A percentile compares a stretch with the other conserved stretches of the same genome.
Evolutionary conservation across 257 asterid genomes (phyloP).

Genomic region (Oldenlandia corymbosa): DNA sequence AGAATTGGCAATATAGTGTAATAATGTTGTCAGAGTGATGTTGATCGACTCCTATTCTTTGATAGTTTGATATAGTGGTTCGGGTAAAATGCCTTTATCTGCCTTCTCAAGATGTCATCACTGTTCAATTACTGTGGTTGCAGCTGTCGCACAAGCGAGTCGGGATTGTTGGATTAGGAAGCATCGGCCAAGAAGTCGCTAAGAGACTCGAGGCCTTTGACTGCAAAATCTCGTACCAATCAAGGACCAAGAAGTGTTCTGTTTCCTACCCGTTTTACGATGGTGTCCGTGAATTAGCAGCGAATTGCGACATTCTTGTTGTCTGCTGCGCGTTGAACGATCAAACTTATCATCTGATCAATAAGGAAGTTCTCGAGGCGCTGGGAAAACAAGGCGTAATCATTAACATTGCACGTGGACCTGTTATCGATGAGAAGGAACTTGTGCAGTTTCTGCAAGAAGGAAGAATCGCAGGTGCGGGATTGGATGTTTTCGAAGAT

Average conservation of each 20-base stretch:
- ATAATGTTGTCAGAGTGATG: too few species aligned
- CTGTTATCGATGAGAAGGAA: slow-evolving; percentile 51
- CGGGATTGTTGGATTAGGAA: slow-evolving; percentile 72
- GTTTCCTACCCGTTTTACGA: slow-evolving; percentile 28
- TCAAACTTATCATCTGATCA: slow-evolving; percentile 48
- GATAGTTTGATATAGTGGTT: too few species aligned
- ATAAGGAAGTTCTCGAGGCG: slow-evolving; percentile 40
- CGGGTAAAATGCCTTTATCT: too few species aligned
- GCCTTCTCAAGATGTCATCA: too few species aligned
- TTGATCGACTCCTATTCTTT: too few species aligned
- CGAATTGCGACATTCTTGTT: slow-evolving; percentile 38
- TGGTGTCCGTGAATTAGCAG: slow-evolving; percentile 47
- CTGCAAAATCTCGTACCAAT: slow-evolving; percentile 58
- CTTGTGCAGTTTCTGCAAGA: slow-evolving; percentile 41
- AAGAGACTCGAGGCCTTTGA: slow-evolving; percentile 54
- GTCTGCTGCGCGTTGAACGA: slow-evolving; percentile 44
- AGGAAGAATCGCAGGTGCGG: slow-evolving; percentile 71
- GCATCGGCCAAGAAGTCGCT: slow-evolving; percentile 53
- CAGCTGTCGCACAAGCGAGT: too few species aligned
- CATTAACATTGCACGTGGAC: slow-evolving; percentile 64
- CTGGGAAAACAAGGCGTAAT: slow-evolving; percentile 51
- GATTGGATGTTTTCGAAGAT: slow-evolving; percentile 65
- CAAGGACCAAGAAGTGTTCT: slow-evolving; percentile 41
- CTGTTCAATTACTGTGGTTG: too few species aligned
- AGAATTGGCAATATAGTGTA: too few species aligned